Base-by-base conservation (phyloP, 768 basidiomycete species). In the Leucosporidium scottii region DNA sequence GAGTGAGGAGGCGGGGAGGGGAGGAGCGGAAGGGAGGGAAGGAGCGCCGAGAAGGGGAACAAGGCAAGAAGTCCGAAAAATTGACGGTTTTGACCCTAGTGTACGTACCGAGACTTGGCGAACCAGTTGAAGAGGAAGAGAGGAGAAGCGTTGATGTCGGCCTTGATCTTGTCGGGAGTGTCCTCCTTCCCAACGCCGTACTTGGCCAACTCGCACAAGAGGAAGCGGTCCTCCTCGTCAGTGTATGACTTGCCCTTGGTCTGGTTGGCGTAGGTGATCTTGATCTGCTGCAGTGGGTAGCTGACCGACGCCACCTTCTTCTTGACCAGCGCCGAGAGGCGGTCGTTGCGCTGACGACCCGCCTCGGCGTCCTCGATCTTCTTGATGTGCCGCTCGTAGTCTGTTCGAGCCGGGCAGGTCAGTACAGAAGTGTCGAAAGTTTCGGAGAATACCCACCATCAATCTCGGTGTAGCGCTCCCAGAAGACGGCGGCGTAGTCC, bases 211-310 rank as follows among this genome's bases (percentile, higher is more conserved):
- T 93, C 85, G 75, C 90, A 92, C 49, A 98, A 84, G 17, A 98
- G 83, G 81, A 97, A 99, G 23, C 94, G 83, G 74, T 98, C 96
- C 76, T 98, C 96, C 76, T 98, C 96, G 71, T 99, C 96, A 30
- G 85, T 88, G 78, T 94, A 99, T 8, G 92, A 88, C 75, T 97
- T 97, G 67, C 93, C 94, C 78, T 97, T 97, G 47, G 93, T 94
- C 36, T 81, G 80, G 61, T 73, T 74, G n/a, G 73, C 91, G 74
- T 98, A 97, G 78, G 90, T 89, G 61, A 98, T 85, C 78, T 94
- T 90, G 58, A 99, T 86, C 78, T 96, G 93, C 77, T 98, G 94
- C 87, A 98, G 92, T 1, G 96, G 96, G 78, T 88, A 91, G 49
- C 84, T 82, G 66, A 90, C 88, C 2, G 88, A 88, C 27, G 81